These are phyloP conservation scores for Cercospora sesami DNA, from an alignment of 2,329 filamentous ascomycete species.

Conservation along the genomic window DNA sequence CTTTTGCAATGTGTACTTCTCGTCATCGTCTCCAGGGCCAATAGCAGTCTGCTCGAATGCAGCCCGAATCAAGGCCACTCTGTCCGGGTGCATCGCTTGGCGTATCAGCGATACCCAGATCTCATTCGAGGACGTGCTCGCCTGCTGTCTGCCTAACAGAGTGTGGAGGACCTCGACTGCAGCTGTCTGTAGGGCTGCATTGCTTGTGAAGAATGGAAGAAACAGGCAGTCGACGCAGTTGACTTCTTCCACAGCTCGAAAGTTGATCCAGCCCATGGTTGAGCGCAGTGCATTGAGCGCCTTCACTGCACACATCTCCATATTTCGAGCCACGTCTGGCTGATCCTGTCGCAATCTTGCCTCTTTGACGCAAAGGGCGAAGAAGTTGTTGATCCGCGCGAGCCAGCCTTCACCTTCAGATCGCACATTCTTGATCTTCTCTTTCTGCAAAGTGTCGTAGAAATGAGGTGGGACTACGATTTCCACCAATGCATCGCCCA, in stretches of 20 bases:
- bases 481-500: conserved; percentile 89
- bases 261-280: conserved; percentile 82
- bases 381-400: conserved; percentile 69
- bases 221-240: conserved; percentile 70
- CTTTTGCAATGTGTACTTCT: conserved; percentile 89
- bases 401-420: conserved; percentile 86
- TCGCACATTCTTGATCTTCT: conserved; percentile 68
- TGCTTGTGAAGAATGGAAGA: conserved; percentile 67
- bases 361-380: conserved; percentile 67
- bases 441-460: conserved; percentile 67
- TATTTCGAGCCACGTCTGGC: conserved; percentile 59
- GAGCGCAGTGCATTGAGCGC: conserved; percentile 75
- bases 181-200: conserved; percentile 73
- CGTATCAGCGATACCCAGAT: conserved; percentile 35
- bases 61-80: conserved; percentile 35
- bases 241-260: conserved; percentile 73
- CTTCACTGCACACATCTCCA: conserved; percentile 64
- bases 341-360: conserved; percentile 38
- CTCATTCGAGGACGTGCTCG: conserved; percentile 69
- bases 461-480: conserved; percentile 82
- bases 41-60: conserved; percentile 33
- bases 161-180: conserved; percentile 40
- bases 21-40: conserved; percentile 72
- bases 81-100: conserved; percentile 33
- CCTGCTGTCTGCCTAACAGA: conserved; percentile 43